phyloP scores from a whole-genome alignment of 805 yeast genomes.

The Starmerella powellii region DNA sequence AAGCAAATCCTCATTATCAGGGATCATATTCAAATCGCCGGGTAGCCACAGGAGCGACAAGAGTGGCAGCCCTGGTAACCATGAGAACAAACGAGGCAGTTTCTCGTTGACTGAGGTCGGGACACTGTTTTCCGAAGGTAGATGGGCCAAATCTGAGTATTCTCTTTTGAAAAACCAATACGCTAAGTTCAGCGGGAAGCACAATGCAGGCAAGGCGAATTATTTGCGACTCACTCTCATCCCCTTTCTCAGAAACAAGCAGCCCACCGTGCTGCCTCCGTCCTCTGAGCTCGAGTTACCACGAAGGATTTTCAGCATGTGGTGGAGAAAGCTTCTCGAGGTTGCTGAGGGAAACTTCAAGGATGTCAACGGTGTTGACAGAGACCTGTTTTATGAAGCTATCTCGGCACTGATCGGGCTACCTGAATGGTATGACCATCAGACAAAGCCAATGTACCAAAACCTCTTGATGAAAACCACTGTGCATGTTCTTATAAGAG shows the following conservation, averaged over 20 bases:
- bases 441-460: slow-evolving; percentile 14
- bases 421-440: slow-evolving; percentile 29
- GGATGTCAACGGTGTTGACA: slow-evolving; percentile 28
- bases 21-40: slow-evolving; percentile 1
- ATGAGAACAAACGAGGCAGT: not conserved
- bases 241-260: slow-evolving; percentile 29
- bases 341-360: slow-evolving; percentile 16
- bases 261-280: not conserved
- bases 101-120: not conserved
- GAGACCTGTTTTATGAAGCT: slow-evolving; percentile 33
- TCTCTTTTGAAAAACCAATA: slow-evolving; percentile 13
- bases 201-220: slow-evolving; percentile 25
- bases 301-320: slow-evolving; percentile 25
- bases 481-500: slow-evolving; percentile 35
- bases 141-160: slow-evolving; percentile 1
- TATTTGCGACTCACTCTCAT: slow-evolving; percentile 34
- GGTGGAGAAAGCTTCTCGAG: slow-evolving; percentile 32
- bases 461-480: slow-evolving; percentile 39
- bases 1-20: slow-evolving; percentile 13
- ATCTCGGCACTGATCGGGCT: slow-evolving; percentile 31
- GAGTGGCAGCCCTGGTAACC: not conserved
- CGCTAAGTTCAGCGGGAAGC: slow-evolving; percentile 12
- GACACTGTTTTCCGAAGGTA: not conserved
- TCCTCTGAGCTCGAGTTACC: slow-evolving; percentile 19
- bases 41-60: not conserved